phyloP scores from a whole-genome alignment of 2,329 filamentous ascomycete species.

The Pseudogymnoascus sp. region DNA sequence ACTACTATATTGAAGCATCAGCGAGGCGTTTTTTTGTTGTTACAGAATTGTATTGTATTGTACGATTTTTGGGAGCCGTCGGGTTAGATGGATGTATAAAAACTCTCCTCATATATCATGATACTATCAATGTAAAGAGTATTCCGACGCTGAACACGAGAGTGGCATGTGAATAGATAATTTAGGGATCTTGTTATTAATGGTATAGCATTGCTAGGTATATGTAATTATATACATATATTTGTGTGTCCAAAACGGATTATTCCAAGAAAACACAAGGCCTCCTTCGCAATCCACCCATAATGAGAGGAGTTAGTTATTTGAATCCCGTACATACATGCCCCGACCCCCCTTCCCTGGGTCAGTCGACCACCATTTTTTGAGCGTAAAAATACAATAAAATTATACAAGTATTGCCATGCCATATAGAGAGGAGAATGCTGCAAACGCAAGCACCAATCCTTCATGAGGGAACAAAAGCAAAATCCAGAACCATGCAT shows the following conservation, averaged over 20 bases:
- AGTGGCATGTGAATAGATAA: background rate
- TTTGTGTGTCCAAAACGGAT: background rate
- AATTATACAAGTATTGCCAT: background rate
- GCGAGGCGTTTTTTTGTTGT: background rate
- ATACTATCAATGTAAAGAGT: background rate
- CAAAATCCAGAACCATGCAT: background rate
- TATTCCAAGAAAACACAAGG: background rate
- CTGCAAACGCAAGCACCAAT: background rate
- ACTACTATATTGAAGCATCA: slow-evolving; percentile 8
- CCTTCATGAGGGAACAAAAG: background rate
- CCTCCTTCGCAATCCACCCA: background rate
- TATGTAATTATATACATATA: background rate
- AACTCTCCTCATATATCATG: background rate
- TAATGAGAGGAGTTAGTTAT: slow-evolving; percentile 4
- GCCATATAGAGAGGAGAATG: background rate
- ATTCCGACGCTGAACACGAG: background rate
- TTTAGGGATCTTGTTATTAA: background rate
- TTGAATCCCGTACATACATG: background rate
- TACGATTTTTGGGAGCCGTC: background rate
- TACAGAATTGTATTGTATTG: background rate
- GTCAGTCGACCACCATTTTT: background rate
- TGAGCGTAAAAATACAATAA: background rate
- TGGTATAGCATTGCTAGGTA: slow-evolving; percentile 4
- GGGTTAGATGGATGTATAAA: background rate
- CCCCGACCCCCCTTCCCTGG: background rate